Evolutionary conservation across 2,329 filamentous ascomycete species (phyloP), one percentile per base, ranked within the genome.

Genomic region (Claviceps maximensis): DNA sequence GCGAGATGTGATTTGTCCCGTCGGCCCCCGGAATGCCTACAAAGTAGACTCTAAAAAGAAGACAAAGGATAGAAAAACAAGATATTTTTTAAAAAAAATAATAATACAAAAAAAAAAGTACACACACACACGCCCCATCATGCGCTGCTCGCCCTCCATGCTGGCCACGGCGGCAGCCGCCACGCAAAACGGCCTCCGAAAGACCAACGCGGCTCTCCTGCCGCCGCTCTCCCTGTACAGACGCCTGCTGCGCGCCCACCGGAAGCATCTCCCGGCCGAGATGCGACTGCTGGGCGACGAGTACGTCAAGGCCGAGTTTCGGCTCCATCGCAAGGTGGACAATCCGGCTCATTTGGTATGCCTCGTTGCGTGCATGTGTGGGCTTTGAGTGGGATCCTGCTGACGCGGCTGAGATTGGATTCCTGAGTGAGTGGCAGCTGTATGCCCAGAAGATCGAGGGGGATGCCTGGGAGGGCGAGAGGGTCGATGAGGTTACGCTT

Each of bases 401-500:
- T n/a, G n/a, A n/a, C n/a, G n/a, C n/a, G n/a, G n/a, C n/a, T n/a
- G n/a, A n/a, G 89, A 89, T 97, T 61, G 93, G 91, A 1, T 98
- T 98, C 68, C 75, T 98, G 60, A 91, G 87, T 0, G 90, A 97
- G 68, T 98, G 91, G 91, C 93, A 98, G 68, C 72, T 88, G 51
- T 98, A 97, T 65, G 90, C 89, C 2, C 91, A 98, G 66, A 84
- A 89, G 65, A 72, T 98, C 17, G 91, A 97, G 64, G 91, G 90
- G 0, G 85, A 95, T 51, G 68, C 77, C 0, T 97, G 93, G 93
- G 76, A 79, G 55, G 91, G 85, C 1, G 87, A 88, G 58, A 91
- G 84, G 66, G 76, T 97, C 66, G 91, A 97, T 58, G 80, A 81
- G 60, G 74, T 72, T 1, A 95, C 95, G 69, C 74, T 97, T 53